Evolutionary conservation across 2,329 filamentous ascomycete species (phyloP).

Genomic region (Fusarium fujikuroi): DNA sequence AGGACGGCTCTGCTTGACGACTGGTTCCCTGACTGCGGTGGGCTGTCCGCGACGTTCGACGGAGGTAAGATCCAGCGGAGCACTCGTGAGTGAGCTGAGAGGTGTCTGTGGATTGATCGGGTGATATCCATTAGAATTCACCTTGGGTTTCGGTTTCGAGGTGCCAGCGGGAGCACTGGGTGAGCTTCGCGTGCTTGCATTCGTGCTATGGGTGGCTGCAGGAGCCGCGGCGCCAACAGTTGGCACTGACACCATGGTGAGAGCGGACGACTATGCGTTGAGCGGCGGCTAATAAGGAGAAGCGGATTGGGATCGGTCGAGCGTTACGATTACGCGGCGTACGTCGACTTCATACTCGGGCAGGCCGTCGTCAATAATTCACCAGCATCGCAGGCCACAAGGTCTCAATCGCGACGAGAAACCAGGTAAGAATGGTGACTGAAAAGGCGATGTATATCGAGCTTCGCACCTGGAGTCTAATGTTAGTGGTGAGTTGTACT

Average conservation of each 20-base stretch:
- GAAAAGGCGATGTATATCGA: neutral
- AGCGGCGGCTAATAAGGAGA: constrained; percentile 12
- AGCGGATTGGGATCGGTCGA: constrained; percentile 32
- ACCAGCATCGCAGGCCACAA: constrained; percentile 42
- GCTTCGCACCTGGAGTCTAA: constrained; percentile 10
- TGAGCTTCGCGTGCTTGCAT: constrained; percentile 64
- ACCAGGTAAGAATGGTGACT: neutral
- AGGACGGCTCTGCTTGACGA: constrained; percentile 80
- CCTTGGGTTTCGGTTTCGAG: constrained; percentile 62
- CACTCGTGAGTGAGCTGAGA: constrained; percentile 66
- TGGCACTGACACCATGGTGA: constrained; percentile 55
- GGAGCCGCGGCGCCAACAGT: constrained; percentile 52
- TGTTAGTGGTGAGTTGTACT: constrained; percentile 26
- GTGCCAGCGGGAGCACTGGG: constrained; percentile 55
- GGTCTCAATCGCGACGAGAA: constrained; percentile 31
- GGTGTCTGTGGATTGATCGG: constrained; percentile 61
- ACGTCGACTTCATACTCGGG: constrained; percentile 42
- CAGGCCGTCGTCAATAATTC: constrained; percentile 41
- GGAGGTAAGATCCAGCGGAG: constrained; percentile 82
- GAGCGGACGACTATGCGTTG: constrained; percentile 11
- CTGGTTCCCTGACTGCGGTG: constrained; percentile 77
- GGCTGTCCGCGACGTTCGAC: constrained; percentile 92
- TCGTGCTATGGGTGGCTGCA: constrained; percentile 54
- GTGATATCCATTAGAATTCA: constrained; percentile 65
- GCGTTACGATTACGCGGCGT: constrained; percentile 34